These are phyloP conservation scores for Apiosordaria backusii DNA, from an alignment of 495 filamentous ascomycete species.

Conservation along the genomic window DNA sequence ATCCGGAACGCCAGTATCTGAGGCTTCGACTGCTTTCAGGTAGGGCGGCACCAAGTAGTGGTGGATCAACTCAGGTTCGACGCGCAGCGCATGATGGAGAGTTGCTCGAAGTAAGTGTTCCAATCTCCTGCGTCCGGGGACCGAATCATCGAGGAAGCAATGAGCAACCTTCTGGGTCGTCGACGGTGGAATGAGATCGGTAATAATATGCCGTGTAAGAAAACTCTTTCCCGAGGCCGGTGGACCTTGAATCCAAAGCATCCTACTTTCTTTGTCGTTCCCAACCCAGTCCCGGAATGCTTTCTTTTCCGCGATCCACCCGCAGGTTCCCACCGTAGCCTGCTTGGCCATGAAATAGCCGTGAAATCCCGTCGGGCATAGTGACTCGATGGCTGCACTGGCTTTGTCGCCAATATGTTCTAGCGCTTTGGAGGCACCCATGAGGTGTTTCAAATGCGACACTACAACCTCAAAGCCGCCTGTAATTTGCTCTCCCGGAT, in stretches of 20 bases:
- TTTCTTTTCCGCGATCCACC: conserved; percentile 12
- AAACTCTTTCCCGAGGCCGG: conserved; percentile 17
- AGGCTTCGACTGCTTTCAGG: background rate
- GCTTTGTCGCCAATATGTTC: conserved; percentile 6
- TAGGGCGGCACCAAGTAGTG: background rate
- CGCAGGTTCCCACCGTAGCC: conserved; percentile 12
- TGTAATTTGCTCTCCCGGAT: background rate
- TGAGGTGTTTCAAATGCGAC: conserved; percentile 5
- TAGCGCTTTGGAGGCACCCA: background rate
- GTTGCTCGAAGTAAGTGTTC: conserved; percentile 7
- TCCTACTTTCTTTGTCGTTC: conserved; percentile 7
- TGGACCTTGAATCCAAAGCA: conserved; percentile 20
- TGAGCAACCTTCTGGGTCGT: conserved; percentile 11
- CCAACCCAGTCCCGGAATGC: conserved; percentile 15
- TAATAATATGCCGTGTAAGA: conserved; percentile 18
- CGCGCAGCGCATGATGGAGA: background rate
- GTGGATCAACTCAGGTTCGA: conserved; percentile 1
- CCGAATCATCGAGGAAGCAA: conserved; percentile 15
- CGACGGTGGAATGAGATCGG: conserved; percentile 10
- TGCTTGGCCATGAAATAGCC: conserved; percentile 16
- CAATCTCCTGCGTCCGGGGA: conserved; percentile 13
- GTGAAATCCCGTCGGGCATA: conserved; percentile 15
- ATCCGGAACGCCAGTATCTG: background rate
- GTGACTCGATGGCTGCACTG: conserved; percentile 8
- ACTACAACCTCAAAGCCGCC: background rate